These are phyloP conservation scores for Cyberlindnera nakhonratchasimensis DNA, from an alignment of 805 yeast species.

Conservation along the genomic window DNA sequence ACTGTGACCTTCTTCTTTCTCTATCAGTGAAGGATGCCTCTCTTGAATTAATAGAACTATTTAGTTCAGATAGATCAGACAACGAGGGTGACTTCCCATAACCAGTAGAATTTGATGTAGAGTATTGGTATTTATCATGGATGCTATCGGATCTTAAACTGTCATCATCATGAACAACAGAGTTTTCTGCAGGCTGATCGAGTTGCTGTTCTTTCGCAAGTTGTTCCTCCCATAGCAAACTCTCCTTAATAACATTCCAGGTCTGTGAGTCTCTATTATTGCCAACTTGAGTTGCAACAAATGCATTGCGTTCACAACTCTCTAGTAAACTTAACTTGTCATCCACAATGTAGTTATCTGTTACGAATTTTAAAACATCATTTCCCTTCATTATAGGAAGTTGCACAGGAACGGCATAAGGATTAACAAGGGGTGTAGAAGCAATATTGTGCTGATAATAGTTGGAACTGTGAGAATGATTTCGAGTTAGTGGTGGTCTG, in stretches of 20 bases:
- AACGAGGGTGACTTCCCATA: conserved; percentile 26
- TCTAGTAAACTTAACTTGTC: conserved; percentile 47
- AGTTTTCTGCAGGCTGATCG: not conserved
- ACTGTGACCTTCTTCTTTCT: conserved; percentile 13
- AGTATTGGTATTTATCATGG: conserved; percentile 22
- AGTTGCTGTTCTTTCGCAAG: conserved; percentile 10
- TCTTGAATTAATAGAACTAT: conserved; percentile 16
- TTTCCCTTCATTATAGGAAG: conserved; percentile 25
- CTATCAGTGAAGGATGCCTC: conserved; percentile 14
- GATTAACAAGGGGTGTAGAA: conserved; percentile 20
- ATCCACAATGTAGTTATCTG: conserved; percentile 45
- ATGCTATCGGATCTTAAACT: conserved; percentile 18
- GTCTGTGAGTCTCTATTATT: conserved; percentile 55
- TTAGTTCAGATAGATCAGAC: conserved; percentile 28
- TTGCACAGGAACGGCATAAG: conserved; percentile 23
- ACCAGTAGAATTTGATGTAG: conserved; percentile 28
- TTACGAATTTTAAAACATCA: conserved; percentile 43
- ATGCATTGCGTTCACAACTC: conserved; percentile 52
- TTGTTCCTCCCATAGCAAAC: conserved; percentile 36
- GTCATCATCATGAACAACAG: conserved; percentile 8
- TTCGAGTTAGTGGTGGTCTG: conserved; percentile 20
- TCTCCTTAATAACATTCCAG: conserved; percentile 56
- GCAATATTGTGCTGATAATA: conserved; percentile 9
- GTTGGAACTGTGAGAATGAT: conserved; percentile 17
- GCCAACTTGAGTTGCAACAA: conserved; percentile 49